Conservation (phyloP, 2,329 filamentous ascomycete genomes). For the Stenocarpella maydis region DNA sequence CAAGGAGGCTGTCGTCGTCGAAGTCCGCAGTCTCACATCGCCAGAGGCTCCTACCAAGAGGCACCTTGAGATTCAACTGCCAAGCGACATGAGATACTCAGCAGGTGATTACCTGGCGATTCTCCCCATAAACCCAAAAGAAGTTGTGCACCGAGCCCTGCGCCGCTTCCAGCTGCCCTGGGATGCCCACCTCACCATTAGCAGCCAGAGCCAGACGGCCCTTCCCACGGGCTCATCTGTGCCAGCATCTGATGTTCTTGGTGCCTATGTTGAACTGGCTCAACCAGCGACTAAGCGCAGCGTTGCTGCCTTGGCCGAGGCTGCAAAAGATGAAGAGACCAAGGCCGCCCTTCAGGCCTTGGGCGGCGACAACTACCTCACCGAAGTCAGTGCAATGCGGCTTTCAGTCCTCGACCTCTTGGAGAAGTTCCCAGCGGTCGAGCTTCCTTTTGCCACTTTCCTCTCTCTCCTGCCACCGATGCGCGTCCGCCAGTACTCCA, state of each 20-base stretch:
- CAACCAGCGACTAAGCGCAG: conserved; percentile 71
- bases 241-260: conserved; percentile 69
- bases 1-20: conserved; percentile 64
- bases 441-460: conserved; percentile 66
- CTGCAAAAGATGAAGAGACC: conserved; percentile 55
- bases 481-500: conserved; percentile 60
- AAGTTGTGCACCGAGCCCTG: conserved; percentile 69
- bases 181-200: conserved; percentile 71
- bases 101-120: conserved; percentile 80
- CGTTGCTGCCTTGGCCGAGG: conserved; percentile 56
- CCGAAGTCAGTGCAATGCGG: conserved; percentile 56
- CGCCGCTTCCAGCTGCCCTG: conserved; percentile 70
- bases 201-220: conserved; percentile 55
- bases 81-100: conserved; percentile 70
- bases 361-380: conserved; percentile 48
- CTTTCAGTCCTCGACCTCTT: conserved; percentile 68
- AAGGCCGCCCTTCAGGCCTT: conserved; percentile 48
- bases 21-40: conserved; percentile 58
- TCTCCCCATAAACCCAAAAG: conserved; percentile 72
- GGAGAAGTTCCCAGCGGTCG: conserved; percentile 60
- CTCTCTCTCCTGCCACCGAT: conserved; percentile 72
- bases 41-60: conserved; percentile 64
- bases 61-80: conserved; percentile 72
- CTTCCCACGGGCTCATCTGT: conserved; percentile 65
- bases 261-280: conserved; percentile 74